These are phyloP conservation scores for Dothistroma pini DNA, from an alignment of 2,329 filamentous ascomycete genomes.

Conservation along the genomic window DNA sequence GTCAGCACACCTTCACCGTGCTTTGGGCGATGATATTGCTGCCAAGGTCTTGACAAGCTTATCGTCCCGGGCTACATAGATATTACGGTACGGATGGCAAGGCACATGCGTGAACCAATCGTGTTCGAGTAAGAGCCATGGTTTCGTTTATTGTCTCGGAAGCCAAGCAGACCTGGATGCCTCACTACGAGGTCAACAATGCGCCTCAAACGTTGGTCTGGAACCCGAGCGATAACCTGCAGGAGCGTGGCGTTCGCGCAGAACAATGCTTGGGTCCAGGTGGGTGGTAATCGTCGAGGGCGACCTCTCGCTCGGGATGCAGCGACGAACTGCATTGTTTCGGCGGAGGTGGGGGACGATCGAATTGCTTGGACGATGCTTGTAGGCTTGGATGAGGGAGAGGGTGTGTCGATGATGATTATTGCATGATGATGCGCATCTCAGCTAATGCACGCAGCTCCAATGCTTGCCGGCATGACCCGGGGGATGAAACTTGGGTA, in stretches of 20 bases:
- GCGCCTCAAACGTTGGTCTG: neutral
- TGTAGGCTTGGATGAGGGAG: neutral
- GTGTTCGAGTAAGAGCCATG: neutral
- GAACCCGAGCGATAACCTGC: neutral
- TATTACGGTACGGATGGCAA: neutral
- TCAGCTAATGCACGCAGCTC: neutral
- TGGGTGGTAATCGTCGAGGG: neutral
- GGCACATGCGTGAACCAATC: neutral
- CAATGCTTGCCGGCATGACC: neutral
- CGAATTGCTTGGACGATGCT: neutral
- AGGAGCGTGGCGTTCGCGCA: neutral
- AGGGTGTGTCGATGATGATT: neutral
- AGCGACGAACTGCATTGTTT: slow-evolving; percentile 4
- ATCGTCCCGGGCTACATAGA: neutral
- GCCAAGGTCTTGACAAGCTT: neutral
- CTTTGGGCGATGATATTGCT: neutral
- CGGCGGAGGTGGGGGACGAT: neutral
- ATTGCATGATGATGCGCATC: neutral
- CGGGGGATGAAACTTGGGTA: neutral
- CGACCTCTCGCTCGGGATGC: neutral
- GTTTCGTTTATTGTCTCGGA: neutral
- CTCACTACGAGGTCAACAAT: neutral
- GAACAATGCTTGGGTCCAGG: neutral
- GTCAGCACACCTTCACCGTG: neutral
- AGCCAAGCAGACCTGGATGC: neutral